phyloP scores from a whole-genome alignment of 2,329 filamentous ascomycete genomes.

The Neocatenulostroma microsporum region DNA sequence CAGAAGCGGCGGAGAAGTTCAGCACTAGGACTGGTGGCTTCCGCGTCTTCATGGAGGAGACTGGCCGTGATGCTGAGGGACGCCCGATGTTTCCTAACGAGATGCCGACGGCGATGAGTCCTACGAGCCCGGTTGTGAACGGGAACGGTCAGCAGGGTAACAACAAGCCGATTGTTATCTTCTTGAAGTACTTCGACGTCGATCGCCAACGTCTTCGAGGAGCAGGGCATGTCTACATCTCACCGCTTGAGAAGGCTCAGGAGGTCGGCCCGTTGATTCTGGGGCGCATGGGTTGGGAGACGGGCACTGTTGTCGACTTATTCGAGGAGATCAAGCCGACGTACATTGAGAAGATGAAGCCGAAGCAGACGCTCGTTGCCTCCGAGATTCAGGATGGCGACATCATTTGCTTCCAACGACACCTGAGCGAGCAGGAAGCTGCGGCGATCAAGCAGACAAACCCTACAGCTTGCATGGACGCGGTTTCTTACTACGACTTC shows the following conservation, averaged over 20 bases:
- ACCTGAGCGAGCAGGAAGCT: conserved; percentile 38
- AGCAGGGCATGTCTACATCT: conserved; percentile 77
- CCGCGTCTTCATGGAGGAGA: conserved; percentile 79
- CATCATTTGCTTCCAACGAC: conserved; percentile 86
- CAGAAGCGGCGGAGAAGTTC: conserved; percentile 60
- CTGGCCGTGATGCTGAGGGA: conserved; percentile 61
- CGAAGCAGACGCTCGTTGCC: conserved; percentile 77
- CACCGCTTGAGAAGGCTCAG: conserved; percentile 76
- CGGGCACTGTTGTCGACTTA: conserved; percentile 60
- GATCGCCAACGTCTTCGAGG: conserved; percentile 68
- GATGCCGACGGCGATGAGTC: conserved; percentile 48
- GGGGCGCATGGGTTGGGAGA: conserved; percentile 77
- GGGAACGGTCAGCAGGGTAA: conserved; percentile 32
- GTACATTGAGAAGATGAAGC: conserved; percentile 94
- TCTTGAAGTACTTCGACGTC: conserved; percentile 86
- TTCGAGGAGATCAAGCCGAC: conserved; percentile 97
- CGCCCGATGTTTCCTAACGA: conserved; percentile 64
- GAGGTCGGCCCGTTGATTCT: conserved; percentile 73
- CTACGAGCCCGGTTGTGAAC: conserved; percentile 34
- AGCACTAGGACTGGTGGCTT: conserved; percentile 62
- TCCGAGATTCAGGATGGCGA: conserved; percentile 97
- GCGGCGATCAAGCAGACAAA: conserved; percentile 21
- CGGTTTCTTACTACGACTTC: conserved; percentile 72
- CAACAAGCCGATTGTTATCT: conserved; percentile 65
- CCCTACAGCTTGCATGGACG: conserved; percentile 22